Evolutionary conservation across 106 monocot genomes (phyloP).

Genomic region (Dioscorea alata): DNA sequence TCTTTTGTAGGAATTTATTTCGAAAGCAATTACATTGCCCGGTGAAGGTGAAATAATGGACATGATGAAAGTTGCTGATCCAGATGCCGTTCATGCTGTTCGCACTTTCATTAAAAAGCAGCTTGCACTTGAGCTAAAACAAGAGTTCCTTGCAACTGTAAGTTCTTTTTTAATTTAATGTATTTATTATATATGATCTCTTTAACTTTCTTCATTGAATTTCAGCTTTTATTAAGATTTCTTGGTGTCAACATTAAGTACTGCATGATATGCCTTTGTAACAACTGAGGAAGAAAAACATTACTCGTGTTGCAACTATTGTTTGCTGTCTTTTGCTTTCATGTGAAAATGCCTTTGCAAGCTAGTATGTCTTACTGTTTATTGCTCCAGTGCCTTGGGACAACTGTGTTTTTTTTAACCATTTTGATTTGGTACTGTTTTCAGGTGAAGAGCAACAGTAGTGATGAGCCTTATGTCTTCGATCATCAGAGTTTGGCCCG

Average conservation of each 20-base stretch:
- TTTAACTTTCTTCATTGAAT: no score
- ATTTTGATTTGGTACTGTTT: not conserved
- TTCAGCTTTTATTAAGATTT: no score
- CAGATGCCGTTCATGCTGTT: conserved; percentile 74
- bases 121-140: conserved; percentile 48
- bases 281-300: no score
- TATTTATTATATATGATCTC: no score
- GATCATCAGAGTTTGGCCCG: conserved; percentile 73
- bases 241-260: no score
- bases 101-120: conserved; percentile 58
- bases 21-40: conserved; percentile 80
- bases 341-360: no score
- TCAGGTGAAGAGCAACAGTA: conserved; percentile 70
- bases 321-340: no score
- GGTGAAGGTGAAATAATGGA: conserved; percentile 90
- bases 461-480: conserved; percentile 67
- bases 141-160: conserved; percentile 51
- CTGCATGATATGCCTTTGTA: no score
- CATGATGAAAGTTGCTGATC: conserved; percentile 76
- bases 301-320: no score
- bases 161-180: conserved; percentile 4
- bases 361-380: no score
- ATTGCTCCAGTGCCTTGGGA: no score
- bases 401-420: not conserved
- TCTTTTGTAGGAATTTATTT: conserved; percentile 78